These are phyloP conservation scores for Hyaloscypha variabilis DNA, from an alignment of 495 filamentous ascomycete species.

Conservation along the genomic window DNA sequence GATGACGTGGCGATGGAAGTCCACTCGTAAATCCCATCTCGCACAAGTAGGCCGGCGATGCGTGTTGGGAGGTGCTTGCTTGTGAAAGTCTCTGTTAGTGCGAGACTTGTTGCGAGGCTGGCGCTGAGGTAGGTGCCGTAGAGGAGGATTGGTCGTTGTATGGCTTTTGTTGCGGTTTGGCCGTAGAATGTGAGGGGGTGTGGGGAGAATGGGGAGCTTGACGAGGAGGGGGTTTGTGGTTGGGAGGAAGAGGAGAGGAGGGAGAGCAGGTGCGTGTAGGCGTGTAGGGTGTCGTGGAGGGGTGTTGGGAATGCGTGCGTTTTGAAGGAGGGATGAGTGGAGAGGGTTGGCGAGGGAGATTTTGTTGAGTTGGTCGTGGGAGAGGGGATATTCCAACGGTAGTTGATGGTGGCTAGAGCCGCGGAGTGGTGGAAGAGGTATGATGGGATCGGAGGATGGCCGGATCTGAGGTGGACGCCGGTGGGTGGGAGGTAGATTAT, in stretches of 20 bases:
- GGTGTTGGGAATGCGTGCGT: conserved; percentile 42
- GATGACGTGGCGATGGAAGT: conserved; percentile 30
- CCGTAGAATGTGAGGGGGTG: conserved; percentile 32
- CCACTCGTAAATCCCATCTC: conserved; percentile 59
- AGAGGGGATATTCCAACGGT: conserved; percentile 30
- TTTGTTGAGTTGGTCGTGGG: conserved; percentile 6
- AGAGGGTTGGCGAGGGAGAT: neutral
- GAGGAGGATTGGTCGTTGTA: conserved; percentile 40
- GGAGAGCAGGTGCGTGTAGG: conserved; percentile 34
- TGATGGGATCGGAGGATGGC: conserved; percentile 17
- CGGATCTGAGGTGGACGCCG: conserved; percentile 11
- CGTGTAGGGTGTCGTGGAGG: conserved; percentile 48
- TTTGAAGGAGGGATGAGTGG: conserved; percentile 5
- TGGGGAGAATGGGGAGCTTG: conserved; percentile 7
- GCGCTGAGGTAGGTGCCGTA: conserved; percentile 54
- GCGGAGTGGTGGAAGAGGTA: conserved; percentile 12
- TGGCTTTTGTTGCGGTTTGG: conserved; percentile 3
- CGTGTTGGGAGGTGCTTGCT: conserved; percentile 16
- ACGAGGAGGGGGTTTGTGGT: neutral
- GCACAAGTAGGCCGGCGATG: conserved; percentile 46
- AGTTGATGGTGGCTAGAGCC: conserved; percentile 29
- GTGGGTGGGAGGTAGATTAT: conserved; percentile 30
- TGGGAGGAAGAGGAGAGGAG: neutral
- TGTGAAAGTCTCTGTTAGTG: conserved; percentile 47
- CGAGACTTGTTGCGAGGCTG: conserved; percentile 47